Evolutionary conservation across 2,329 filamentous ascomycete species (phyloP), one percentile per base, ranked within the genome.

Genomic region (Graphiopsis chlorocephala): DNA sequence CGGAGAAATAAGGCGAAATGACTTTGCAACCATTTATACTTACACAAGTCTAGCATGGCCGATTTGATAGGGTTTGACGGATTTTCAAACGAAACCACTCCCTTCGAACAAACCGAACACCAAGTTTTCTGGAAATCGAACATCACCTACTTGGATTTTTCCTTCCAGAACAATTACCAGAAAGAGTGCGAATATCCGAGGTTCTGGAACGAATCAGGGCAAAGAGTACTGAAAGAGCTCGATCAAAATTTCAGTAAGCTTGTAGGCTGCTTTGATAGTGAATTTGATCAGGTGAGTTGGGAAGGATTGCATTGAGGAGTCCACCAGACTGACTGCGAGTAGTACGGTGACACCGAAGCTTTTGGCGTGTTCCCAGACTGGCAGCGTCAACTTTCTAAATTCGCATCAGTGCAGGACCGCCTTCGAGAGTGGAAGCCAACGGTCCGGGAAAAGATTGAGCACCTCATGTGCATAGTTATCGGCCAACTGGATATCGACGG

Each of bases 381-480:
- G 83, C 78, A 87, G 70, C 84, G 85, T 72, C 85, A 89, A 72
- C 79, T 89, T 47, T 82, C 85, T 15, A 89, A 89, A 69, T 90
- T 89, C 74, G 86, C 86, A 50, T 86, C 84, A 33, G 87, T 89
- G 1, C 87, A 90, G 74, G 87, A 90, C 73, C 86, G 87, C 70
- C 78, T 90, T 3, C 82, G 87, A 59, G 86, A 88, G 69, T 90
- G 87, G 87, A 71, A 82, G 28, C 83, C 85, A 3, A 81, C 82
- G 12, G 86, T 89, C 0, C 77, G 82, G 35, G 79, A 83, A 55
- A 85, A 85, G 68, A 77, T 89, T 64, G 82, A 84, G 67, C 82
- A 82, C 48, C 86, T 88, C 69, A 87, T 86, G 1, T 90, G 87
- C 75, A 84, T 89, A 74, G 80, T 85, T 31, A 87, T 90, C 64